Evolutionary conservation across 1,284 basidiomycete species (phyloP).

Genomic region (Rugosomyces carneus): DNA sequence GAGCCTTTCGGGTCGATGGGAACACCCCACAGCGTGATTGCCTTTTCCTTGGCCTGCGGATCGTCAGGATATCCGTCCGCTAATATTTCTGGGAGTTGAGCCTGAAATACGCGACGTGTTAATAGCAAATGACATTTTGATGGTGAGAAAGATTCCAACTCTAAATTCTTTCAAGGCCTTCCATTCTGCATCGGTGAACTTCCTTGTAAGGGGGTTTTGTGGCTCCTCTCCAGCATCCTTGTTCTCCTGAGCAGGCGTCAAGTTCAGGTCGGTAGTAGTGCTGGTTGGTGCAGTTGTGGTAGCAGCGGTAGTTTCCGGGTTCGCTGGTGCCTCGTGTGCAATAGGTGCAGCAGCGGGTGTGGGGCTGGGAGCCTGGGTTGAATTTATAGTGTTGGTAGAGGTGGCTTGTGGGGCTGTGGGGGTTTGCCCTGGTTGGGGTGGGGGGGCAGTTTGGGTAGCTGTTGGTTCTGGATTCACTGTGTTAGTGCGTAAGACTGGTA

Average conservation of each 20-base stretch:
- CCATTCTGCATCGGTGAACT: slow-evolving; percentile 68
- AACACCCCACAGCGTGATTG: slow-evolving; percentile 67
- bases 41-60: slow-evolving; percentile 38
- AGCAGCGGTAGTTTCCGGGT: background rate
- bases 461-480: no score
- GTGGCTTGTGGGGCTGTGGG: background rate
- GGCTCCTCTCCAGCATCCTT: slow-evolving; percentile 34
- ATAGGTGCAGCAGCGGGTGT: background rate
- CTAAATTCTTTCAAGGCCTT: slow-evolving; percentile 59
- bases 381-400: background rate
- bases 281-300: background rate
- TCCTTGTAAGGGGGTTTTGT: slow-evolving; percentile 60
- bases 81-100: slow-evolving; percentile 51
- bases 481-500: background rate
- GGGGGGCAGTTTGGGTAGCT: slow-evolving; percentile 4
- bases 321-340: background rate
- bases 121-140: background rate
- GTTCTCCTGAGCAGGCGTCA: background rate
- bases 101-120: slow-evolving; percentile 28
- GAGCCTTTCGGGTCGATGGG: slow-evolving; percentile 49
- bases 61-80: slow-evolving; percentile 52
- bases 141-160: slow-evolving; percentile 32
- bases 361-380: background rate
- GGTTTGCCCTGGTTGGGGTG: background rate
- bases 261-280: background rate